These are phyloP conservation scores for Metschnikowia henanensis DNA, from an alignment of 805 yeast species.

Conservation along the genomic window DNA sequence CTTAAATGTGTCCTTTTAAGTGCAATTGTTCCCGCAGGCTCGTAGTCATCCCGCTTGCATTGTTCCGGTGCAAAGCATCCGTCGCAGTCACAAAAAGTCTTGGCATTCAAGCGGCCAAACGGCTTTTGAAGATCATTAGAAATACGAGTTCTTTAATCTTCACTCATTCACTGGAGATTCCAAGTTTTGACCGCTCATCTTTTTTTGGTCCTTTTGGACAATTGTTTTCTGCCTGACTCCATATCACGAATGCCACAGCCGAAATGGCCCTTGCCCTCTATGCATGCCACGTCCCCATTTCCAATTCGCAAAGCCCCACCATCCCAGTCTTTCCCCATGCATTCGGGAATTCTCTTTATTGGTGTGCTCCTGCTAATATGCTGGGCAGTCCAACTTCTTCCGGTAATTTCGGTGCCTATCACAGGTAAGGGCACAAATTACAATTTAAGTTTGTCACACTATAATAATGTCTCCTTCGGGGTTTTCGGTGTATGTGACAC, in stretches of 20 bases:
- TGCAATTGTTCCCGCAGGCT: not conserved
- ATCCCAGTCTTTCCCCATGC: conserved; percentile 22
- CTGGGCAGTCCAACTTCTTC: conserved; percentile 37
- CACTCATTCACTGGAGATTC: not conserved
- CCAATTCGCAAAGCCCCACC: conserved; percentile 1
- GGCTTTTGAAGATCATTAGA: not conserved
- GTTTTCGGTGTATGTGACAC: conserved; percentile 44
- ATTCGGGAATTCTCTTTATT: conserved; percentile 31
- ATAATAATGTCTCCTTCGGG: conserved; percentile 37
- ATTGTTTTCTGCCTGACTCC: too few species aligned
- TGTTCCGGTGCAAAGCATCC: not conserved
- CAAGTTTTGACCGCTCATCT: not conserved
- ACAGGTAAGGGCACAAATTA: conserved; percentile 27
- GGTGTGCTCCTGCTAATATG: conserved; percentile 30
- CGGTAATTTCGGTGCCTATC: conserved; percentile 43
- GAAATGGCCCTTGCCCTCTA: conserved; percentile 6
- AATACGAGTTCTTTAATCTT: too few species aligned
- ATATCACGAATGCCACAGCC: not conserved
- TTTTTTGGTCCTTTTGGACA: not conserved
- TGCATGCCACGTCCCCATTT: conserved; percentile 6
- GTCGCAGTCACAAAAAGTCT: conserved; percentile 7
- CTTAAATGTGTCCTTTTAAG: too few species aligned
- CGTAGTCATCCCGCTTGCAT: not conserved
- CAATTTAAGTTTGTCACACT: conserved; percentile 31
- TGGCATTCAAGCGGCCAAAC: conserved; percentile 2